phyloP scores from a whole-genome alignment of 2,329 filamentous ascomycete species.

The Colletotrichum sp. region DNA sequence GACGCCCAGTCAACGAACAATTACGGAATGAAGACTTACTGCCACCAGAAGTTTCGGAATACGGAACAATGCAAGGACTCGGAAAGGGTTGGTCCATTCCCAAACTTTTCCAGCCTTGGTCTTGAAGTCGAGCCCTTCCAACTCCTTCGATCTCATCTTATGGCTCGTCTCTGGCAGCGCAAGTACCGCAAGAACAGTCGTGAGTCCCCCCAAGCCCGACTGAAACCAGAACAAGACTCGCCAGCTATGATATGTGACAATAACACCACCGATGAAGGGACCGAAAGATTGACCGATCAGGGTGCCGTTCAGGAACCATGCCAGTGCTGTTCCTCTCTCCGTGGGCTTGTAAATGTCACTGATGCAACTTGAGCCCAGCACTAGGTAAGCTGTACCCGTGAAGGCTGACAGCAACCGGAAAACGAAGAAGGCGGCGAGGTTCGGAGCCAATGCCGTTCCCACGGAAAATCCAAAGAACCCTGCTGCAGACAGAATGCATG shows the following conservation, averaged over 20 bases:
- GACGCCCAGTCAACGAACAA: too few relatives aligned
- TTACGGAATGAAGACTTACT: too few relatives aligned
- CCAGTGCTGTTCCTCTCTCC: conserved; percentile 68
- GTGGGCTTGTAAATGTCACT: conserved; percentile 62
- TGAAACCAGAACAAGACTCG: conserved; percentile 75
- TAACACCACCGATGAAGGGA: conserved; percentile 71
- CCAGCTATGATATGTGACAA: conserved; percentile 73
- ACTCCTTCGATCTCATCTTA: conserved; percentile 63
- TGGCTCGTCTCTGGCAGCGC: conserved; percentile 74
- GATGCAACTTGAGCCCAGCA: conserved; percentile 69
- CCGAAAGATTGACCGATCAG: conserved; percentile 70
- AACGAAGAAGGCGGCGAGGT: conserved; percentile 68
- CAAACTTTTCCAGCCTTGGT: conserved; percentile 24
- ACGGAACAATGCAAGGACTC: conserved; percentile 66
- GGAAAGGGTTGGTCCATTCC: conserved; percentile 68
- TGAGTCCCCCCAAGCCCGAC: conserved; percentile 62
- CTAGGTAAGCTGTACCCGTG: conserved; percentile 71
- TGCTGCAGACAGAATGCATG: conserved; percentile 24
- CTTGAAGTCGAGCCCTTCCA: conserved; percentile 60
- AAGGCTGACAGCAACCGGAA: conserved; percentile 74
- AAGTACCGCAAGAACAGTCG: conserved; percentile 59
- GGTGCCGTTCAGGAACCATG: conserved; percentile 70
- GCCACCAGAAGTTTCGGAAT: conserved; percentile 69
- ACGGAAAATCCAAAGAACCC: conserved; percentile 69
- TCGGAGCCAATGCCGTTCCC: conserved; percentile 70